Conservation (phyloP, 768 basidiomycete genomes). For the Suillus plorans region DNA sequence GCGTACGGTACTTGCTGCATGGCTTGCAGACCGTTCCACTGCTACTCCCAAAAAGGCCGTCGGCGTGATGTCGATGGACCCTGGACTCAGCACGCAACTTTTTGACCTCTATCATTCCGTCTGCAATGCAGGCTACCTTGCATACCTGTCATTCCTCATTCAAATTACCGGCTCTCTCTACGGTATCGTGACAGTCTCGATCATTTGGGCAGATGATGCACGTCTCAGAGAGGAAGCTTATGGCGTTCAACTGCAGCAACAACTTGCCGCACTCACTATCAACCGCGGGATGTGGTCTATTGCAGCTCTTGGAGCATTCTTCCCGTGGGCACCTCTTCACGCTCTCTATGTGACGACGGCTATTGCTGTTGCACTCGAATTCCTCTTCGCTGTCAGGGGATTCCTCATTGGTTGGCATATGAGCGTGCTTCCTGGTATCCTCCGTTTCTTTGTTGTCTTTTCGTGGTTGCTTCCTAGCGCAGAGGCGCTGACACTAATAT, state of each 20-base stretch:
- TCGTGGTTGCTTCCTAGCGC: constrained; percentile 2
- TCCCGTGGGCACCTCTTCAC: background rate
- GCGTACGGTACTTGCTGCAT: constrained; percentile 1
- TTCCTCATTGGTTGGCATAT: constrained; percentile 1
- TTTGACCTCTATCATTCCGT: constrained; percentile 1
- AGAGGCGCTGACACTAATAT: background rate
- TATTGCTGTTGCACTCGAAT: constrained; percentile 1
- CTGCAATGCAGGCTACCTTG: background rate
- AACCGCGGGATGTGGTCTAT: constrained; percentile 5
- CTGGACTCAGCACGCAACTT: constrained; percentile 6
- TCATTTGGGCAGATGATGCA: constrained; percentile 2
- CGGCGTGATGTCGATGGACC: constrained; percentile 4
- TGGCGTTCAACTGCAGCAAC: constrained; percentile 3
- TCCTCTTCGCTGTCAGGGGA: constrained; percentile 4
- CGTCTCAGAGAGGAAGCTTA: background rate
- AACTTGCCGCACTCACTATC: constrained; percentile 5
- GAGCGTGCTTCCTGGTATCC: background rate
- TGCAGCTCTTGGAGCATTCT: constrained; percentile 4
- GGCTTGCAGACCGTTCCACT: background rate
- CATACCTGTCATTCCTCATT: background rate
- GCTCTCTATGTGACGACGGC: background rate
- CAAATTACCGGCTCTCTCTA: constrained; percentile 1
- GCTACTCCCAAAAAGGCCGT: background rate
- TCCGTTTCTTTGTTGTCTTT: background rate
- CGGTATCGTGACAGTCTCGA: constrained; percentile 4